Conservation (phyloP, 164 flowering plant genomes). For the Annona cherimola region DNA sequence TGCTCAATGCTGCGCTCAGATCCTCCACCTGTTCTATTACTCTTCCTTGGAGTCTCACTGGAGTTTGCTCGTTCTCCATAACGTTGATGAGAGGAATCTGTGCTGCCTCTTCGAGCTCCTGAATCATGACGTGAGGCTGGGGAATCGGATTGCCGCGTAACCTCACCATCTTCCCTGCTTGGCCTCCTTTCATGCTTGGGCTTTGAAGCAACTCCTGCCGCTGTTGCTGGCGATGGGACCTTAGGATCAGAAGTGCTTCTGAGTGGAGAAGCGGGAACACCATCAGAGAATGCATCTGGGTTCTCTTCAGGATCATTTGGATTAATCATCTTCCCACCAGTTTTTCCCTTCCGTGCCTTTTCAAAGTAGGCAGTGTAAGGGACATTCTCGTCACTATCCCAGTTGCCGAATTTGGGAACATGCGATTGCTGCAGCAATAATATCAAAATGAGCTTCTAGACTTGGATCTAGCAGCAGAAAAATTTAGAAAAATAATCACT, state of each 20-base stretch:
- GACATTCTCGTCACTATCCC: conserved; percentile 68
- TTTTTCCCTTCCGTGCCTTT: conserved; percentile 65
- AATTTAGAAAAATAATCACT: neutral
- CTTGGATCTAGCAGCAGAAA: neutral
- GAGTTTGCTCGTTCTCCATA: conserved; percentile 1
- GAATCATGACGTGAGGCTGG: conserved; percentile 18
- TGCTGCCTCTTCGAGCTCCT: conserved; percentile 13
- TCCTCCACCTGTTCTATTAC: conserved; percentile 26
- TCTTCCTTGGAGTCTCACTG: conserved; percentile 9
- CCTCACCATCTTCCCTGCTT: conserved; percentile 45
- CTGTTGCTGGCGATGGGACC: conserved; percentile 17
- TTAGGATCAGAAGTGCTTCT: conserved; percentile 20
- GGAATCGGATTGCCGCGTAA: conserved; percentile 30
- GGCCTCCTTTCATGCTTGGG: conserved; percentile 24
- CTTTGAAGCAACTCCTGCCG: conserved; percentile 13
- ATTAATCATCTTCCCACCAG: conserved; percentile 47
- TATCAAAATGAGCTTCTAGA: neutral
- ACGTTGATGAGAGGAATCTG: conserved; percentile 15
- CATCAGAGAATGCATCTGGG: conserved; percentile 34
- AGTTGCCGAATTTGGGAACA: conserved; percentile 87
- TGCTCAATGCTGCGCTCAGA: conserved; percentile 37
- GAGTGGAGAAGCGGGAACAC: conserved; percentile 22
- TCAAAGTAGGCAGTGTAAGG: conserved; percentile 86
- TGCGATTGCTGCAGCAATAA: conserved; percentile 48
- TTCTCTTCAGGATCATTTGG: conserved; percentile 80